These are phyloP conservation scores for Moricandia moricandioides DNA, from an alignment of 345 rosid genomes.

Conservation along the genomic window DNA sequence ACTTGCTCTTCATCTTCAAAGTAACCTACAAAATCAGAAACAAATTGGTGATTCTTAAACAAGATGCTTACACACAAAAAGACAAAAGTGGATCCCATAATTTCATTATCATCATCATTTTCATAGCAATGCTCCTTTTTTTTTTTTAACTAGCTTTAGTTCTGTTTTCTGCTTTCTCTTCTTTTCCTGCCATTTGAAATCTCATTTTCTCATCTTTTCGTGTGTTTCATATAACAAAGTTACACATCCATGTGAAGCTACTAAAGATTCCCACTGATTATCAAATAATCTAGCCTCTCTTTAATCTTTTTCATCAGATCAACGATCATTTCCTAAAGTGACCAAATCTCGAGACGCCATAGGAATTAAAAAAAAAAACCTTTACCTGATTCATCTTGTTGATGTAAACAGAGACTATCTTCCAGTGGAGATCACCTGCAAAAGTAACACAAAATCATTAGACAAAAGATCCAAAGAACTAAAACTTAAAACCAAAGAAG, in stretches of 20 bases:
- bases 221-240: constrained; percentile 32
- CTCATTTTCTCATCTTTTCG: constrained; percentile 19
- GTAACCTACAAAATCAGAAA: constrained; percentile 58
- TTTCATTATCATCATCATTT: constrained; percentile 27
- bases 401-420: constrained; percentile 84
- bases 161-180: constrained; percentile 37
- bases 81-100: constrained; percentile 36
- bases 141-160: constrained; percentile 20
- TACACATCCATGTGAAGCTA: constrained; percentile 32
- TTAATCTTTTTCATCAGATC: constrained; percentile 40
- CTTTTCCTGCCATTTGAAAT: constrained; percentile 31
- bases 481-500: background rate
- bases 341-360: constrained; percentile 19
- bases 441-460: constrained; percentile 22
- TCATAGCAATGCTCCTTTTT: constrained; percentile 12
- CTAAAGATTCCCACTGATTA: constrained; percentile 39
- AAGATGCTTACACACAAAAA: constrained; percentile 16
- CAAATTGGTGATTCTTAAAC: background rate
- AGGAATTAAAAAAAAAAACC: background rate
- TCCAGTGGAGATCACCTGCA: constrained; percentile 99
- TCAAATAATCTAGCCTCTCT: constrained; percentile 36
- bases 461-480: background rate
- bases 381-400: constrained; percentile 84
- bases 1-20: constrained; percentile 98
- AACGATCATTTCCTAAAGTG: constrained; percentile 30